phyloP scores from a whole-genome alignment of 78 protist genomes.

The Bodo saltans region DNA sequence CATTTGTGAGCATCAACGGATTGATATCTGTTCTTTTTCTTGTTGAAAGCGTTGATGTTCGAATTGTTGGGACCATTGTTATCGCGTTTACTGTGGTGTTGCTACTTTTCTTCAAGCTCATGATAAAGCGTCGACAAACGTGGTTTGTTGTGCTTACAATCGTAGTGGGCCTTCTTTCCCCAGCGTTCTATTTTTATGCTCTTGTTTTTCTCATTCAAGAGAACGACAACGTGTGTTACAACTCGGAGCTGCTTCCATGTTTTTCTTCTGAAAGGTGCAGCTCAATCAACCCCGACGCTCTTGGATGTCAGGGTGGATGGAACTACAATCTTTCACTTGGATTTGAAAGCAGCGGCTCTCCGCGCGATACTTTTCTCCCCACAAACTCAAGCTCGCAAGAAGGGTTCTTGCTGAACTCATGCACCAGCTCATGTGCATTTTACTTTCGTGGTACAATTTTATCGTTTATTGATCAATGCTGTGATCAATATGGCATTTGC shows the following conservation, averaged over 20 bases:
- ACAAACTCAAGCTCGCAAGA: no score
- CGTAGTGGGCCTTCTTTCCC: not conserved
- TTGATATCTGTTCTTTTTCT: not conserved
- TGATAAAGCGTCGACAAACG: not conserved
- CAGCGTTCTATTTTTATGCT: not conserved
- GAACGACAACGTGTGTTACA: not conserved
- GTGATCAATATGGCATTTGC: no score
- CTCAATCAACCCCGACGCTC: not conserved
- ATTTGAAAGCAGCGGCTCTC: not conserved
- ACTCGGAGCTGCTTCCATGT: not conserved
- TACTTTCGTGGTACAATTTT: no score
- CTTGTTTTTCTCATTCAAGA: not conserved
- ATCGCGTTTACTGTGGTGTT: not conserved
- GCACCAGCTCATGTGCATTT: no score
- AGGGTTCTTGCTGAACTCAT: no score
- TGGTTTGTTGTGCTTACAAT: not conserved
- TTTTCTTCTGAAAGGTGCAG: not conserved
- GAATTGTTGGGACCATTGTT: not conserved
- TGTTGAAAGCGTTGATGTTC: not conserved
- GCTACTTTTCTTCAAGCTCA: not conserved
- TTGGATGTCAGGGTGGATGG: not conserved
- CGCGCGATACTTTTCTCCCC: no score
- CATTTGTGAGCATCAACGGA: not conserved
- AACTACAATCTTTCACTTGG: not conserved
- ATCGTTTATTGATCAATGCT: no score